Base-by-base conservation (phyloP, 805 yeast species). In the Aciculoconidium aculeatum region DNA sequence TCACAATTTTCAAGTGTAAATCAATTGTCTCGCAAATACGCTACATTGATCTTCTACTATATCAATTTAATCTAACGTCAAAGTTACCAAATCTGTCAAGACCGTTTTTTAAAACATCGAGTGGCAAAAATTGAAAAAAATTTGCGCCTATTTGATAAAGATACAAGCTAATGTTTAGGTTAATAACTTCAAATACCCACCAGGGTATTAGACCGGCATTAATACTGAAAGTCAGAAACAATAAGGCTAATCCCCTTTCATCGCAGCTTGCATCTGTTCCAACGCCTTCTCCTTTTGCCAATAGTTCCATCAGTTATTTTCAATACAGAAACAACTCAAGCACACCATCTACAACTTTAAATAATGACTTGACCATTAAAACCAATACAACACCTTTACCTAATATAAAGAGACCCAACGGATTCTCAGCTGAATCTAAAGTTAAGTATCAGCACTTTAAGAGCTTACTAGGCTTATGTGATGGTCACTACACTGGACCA, bases 131-230 rank as follows among this genome's bases (percentile, higher is more conserved):
- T n/a, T n/a, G n/a, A n/a, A n/a, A n/a, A n/a, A n/a, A n/a, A n/a
- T n/a, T n/a, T n/a, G n/a, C n/a, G n/a, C n/a, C n/a, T n/a, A n/a
- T n/a, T n/a, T n/a, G n/a, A n/a, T n/a, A n/a, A n/a, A n/a, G n/a
- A n/a, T n/a, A n/a, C n/a, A n/a, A n/a, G n/a, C n/a, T n/a, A n/a
- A 62, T 62, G 68, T 61, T 62, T 34, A 53, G 67, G 39, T 49
- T 63, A 25, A 51, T 61, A 14, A 44, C 62, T 11, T 29, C 57
- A n/a, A 61, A 59, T 39, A 53, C 67, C 11, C 58, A 47, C 32
- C 53, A 49, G 32, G 48, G 57, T 23, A 39, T 63, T 27, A 52
- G 62, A 35, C 66, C 67, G 8, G 61, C 43, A 15, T 39, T 61
- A 27, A 45, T 61, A 28, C 59, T 51, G 47, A 61, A 61, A 34